phyloP scores from a whole-genome alignment of 345 rosid species.

The Eucalyptus leucophloia region DNA sequence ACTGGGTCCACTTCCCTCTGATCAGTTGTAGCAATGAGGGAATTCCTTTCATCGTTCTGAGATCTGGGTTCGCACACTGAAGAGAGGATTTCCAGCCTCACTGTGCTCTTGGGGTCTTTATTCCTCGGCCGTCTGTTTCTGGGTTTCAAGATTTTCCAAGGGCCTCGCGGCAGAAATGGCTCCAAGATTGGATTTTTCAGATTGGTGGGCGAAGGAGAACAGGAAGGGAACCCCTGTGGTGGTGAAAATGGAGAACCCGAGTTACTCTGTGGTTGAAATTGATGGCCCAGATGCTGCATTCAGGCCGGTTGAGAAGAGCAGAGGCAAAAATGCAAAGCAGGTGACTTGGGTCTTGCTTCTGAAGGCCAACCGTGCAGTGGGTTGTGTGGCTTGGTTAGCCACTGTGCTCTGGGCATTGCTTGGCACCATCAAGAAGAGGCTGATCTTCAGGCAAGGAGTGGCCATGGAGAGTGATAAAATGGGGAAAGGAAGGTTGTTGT shows the following conservation, averaged over 20 bases:
- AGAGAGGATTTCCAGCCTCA: not conserved
- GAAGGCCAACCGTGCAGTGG: constrained; percentile 82
- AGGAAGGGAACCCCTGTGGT: constrained; percentile 77
- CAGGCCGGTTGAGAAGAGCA: constrained; percentile 63
- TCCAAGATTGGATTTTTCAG: constrained; percentile 56
- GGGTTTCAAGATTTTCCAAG: not conserved
- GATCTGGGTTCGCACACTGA: not conserved
- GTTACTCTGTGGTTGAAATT: constrained; percentile 74
- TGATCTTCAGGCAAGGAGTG: constrained; percentile 50
- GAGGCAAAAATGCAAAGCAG: constrained; percentile 86
- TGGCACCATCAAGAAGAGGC: constrained; percentile 59
- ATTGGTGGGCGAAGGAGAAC: constrained; percentile 44
- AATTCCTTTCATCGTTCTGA: not conserved
- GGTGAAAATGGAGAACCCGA: constrained; percentile 84
- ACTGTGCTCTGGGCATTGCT: constrained; percentile 70
- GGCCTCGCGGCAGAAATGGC: constrained; percentile 27
- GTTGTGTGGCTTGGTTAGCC: constrained; percentile 72
- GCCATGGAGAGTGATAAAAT: constrained; percentile 1
- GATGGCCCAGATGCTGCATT: constrained; percentile 85
- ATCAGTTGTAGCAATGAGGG: not conserved
- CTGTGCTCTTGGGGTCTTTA: not conserved
- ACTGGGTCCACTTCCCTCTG: not conserved
- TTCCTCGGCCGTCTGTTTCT: not conserved
- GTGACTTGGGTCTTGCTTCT: constrained; percentile 91
- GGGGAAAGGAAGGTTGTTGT: not conserved